These are phyloP conservation scores for Aphanomyces euteiches DNA, from an alignment of 352 stramenopile genomes.

Conservation along the genomic window DNA sequence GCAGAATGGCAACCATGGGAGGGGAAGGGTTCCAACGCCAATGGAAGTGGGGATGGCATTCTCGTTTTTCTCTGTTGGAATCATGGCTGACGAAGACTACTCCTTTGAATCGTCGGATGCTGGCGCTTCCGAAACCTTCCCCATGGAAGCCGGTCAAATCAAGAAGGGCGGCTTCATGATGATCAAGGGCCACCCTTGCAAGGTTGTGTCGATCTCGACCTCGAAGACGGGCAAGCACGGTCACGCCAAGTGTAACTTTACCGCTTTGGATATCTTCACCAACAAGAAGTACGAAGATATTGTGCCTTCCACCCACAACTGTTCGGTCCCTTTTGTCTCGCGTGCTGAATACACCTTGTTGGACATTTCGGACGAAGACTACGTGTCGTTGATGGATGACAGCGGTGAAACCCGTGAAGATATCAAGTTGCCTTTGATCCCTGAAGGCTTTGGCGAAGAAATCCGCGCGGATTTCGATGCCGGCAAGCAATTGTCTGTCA, in stretches of 20 bases:
- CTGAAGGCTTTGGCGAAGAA: conserved; percentile 93
- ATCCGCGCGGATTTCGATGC: conserved; percentile 96
- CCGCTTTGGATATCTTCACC: conserved; percentile 99
- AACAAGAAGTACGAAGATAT: conserved; percentile 99
- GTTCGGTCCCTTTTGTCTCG: conserved; percentile 96
- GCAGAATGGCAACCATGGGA: neutral
- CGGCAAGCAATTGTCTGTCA: conserved; percentile 95
- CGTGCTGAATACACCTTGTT: conserved; percentile 97
- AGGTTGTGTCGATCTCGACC: conserved; percentile 96
- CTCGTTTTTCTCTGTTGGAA: conserved; percentile 30
- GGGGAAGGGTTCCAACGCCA: neutral
- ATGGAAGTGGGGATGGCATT: conserved; percentile 13
- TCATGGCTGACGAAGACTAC: conserved; percentile 76
- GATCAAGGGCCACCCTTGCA: conserved; percentile 99
- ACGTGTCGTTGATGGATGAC: conserved; percentile 98
- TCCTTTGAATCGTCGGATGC: conserved; percentile 93
- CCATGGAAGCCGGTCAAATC: conserved; percentile 98
- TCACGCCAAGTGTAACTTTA: conserved; percentile 99
- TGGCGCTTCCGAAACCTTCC: conserved; percentile 97
- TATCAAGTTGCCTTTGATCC: conserved; percentile 95
- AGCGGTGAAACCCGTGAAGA: conserved; percentile 96
- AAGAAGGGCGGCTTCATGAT: conserved; percentile 99
- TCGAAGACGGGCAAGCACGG: conserved; percentile 99
- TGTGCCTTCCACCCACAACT: conserved; percentile 98
- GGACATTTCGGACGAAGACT: conserved; percentile 98